These are phyloP conservation scores for Lachnellula subtilissima DNA, from an alignment of 2,329 filamentous ascomycete species.

Conservation along the genomic window DNA sequence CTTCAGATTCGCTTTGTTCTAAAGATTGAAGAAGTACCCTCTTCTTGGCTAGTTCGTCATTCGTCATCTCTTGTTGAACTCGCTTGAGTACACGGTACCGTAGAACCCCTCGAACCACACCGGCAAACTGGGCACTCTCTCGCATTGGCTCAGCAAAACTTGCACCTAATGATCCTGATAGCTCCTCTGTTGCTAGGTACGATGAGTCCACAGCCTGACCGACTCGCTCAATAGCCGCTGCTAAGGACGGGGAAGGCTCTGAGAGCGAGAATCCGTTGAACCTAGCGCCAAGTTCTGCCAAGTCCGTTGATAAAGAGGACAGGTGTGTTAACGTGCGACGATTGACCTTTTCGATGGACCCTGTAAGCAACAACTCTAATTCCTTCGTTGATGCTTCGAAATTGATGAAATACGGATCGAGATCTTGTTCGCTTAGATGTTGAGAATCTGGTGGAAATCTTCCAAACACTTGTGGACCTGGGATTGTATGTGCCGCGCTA, in stretches of 20 bases:
- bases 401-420: slow-evolving; percentile 93
- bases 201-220: slow-evolving; percentile 94
- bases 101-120: slow-evolving; percentile 83
- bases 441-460: slow-evolving; percentile 79
- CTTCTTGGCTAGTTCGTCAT: slow-evolving; percentile 89
- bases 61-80: slow-evolving; percentile 95
- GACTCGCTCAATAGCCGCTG: slow-evolving; percentile 87
- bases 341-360: slow-evolving; percentile 96
- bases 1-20: slow-evolving; percentile 91
- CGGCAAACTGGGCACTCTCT: slow-evolving; percentile 94
- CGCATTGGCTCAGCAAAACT: slow-evolving; percentile 97
- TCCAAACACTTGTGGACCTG: slow-evolving; percentile 60
- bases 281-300: slow-evolving; percentile 89
- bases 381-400: slow-evolving; percentile 92
- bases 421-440: slow-evolving; percentile 76
- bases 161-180: slow-evolving; percentile 81
- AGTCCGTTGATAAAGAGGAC: slow-evolving; percentile 75
- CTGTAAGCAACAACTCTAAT: slow-evolving; percentile 79
- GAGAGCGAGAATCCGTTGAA: slow-evolving; percentile 97
- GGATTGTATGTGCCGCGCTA: slow-evolving; percentile 50
- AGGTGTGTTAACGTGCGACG: slow-evolving; percentile 82
- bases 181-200: slow-evolving; percentile 90
- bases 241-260: slow-evolving; percentile 82
- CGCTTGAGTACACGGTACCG: slow-evolving; percentile 88
- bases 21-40: slow-evolving; percentile 74